Evolutionary conservation across 129 eudicot species (phyloP), one percentile per base, ranked within the genome.

Genomic region (Glebionis coronaria): DNA sequence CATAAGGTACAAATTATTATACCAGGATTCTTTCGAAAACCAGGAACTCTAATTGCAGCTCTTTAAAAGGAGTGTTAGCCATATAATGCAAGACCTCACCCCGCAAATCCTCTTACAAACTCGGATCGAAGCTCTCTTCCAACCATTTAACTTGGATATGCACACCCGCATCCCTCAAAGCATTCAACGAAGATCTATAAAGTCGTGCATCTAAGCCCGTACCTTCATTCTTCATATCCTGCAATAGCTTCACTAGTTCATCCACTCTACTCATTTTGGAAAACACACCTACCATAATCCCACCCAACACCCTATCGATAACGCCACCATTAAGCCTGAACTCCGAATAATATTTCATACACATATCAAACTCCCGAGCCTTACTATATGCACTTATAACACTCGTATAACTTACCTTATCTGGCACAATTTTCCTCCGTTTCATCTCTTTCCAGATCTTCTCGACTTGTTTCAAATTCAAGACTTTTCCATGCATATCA

Each of bases 391-490:
- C 95, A 21, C 82, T 77, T 65, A 93, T 93, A 21, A 86, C 67
- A 44, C 92, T 86, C 4, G 98, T 93, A 61, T 93, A 93, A 56
- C 92, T 88, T 3, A 93, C 88, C 35, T 74, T 76, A 78, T 93
- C 98, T 0, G 97, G 82, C 55, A 61, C 29, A 54, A 89, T 68
- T 67, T 81, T 86, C 71, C 90, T 82, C 42, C 98, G 65, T 79
- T 86, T 84, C 98, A 93, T 93, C 68, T 93, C 98, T 61, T 88
- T 93, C 98, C 96, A 89, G 47, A 73, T 76, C 78, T 93, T 93
- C 68, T 93, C 97, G 0, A 88, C 84, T 56, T 80, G 88, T 77
- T 79, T 84, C 78, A 93, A 79, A 74, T 89, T 83, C 45, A 81
- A 45, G 9, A 70, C 85, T 72, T 78, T 93, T 1, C 95, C 98